Percentiles rank a stretch among this genome's conserved stretches.
Evolutionary conservation across 1,139 yeast genomes (phyloP).

Genomic region (Citeromyces hawaiiensis): DNA sequence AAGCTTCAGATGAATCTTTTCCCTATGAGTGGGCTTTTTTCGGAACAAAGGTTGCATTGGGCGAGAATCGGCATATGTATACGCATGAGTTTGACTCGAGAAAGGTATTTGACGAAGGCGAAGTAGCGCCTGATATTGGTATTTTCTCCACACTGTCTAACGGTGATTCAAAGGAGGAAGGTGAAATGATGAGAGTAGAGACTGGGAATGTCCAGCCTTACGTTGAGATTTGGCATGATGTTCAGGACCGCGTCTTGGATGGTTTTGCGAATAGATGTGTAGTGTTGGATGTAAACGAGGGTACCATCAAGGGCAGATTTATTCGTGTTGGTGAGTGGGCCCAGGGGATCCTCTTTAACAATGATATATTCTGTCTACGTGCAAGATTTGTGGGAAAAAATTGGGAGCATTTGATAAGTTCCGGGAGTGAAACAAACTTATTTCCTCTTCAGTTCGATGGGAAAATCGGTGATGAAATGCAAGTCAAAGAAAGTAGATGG

Average conservation of each 20-base stretch:
- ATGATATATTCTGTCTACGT: slow-evolving; percentile 9
- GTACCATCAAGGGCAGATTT: slow-evolving; percentile 25
- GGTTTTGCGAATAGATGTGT: slow-evolving; percentile 6
- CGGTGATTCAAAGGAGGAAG: slow-evolving; percentile 36
- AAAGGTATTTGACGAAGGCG: slow-evolving; percentile 4
- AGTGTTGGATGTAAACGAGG: slow-evolving; percentile 4
- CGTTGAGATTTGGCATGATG: slow-evolving; percentile 44
- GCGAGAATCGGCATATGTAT: slow-evolving; percentile 11
- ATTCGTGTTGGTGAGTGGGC: slow-evolving; percentile 39
- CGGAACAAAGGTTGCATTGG: slow-evolving; percentile 14
- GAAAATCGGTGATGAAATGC: slow-evolving; percentile 6
- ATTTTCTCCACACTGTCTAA: slow-evolving; percentile 24
- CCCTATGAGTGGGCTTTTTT: slow-evolving; percentile 31
- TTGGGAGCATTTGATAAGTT: slow-evolving; percentile 11
- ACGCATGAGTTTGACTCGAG: slow-evolving; percentile 14
- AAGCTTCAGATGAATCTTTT: slow-evolving; percentile 15
- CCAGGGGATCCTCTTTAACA: slow-evolving; percentile 28
- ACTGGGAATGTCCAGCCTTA: slow-evolving; percentile 31
- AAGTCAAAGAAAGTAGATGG: slow-evolving; percentile 10
- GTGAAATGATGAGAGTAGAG: slow-evolving; percentile 34
- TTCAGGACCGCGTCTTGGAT: slow-evolving; percentile 14
- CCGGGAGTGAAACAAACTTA: slow-evolving; percentile 15
- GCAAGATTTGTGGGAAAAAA: slow-evolving; percentile 4
- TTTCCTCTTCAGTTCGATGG: slow-evolving; percentile 16
- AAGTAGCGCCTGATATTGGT: slow-evolving; percentile 30